Evolutionary conservation across 441 rosid species (phyloP).

Genomic region (Isatis lusitanica): DNA sequence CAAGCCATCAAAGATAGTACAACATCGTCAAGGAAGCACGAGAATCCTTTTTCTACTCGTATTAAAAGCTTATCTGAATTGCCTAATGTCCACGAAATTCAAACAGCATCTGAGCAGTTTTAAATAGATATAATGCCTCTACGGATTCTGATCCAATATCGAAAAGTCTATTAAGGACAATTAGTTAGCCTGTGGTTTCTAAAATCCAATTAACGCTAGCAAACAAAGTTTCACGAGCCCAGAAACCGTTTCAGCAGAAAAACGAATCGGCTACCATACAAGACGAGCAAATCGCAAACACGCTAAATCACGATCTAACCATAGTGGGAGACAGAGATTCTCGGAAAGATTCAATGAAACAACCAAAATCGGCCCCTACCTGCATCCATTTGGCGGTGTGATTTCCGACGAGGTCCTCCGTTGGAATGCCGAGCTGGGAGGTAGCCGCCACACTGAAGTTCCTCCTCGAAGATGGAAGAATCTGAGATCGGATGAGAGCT

Average conservation of each 20-base stretch:
- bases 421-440: constrained; percentile 46
- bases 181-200: background rate
- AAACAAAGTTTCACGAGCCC: background rate
- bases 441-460: constrained; percentile 49
- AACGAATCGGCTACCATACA: background rate
- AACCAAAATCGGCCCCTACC: constrained; percentile 38
- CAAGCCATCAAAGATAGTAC: background rate
- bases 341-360: no score
- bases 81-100: background rate
- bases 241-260: background rate
- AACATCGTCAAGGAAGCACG: background rate
- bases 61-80: background rate
- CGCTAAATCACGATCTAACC: constrained; percentile 9
- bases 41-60: background rate
- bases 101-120: background rate
- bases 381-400: constrained; percentile 99
- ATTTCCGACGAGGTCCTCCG: constrained; percentile 33
- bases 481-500: constrained; percentile 59
- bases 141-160: background rate
- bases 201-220: background rate
- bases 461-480: constrained; percentile 45
- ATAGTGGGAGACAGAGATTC: background rate
- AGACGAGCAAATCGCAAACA: constrained; percentile 7
- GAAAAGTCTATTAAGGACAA: background rate
- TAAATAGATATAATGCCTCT: background rate